Conservation (phyloP, 139 green algal species). For the Auxenochlorella pyrenoidosa region DNA sequence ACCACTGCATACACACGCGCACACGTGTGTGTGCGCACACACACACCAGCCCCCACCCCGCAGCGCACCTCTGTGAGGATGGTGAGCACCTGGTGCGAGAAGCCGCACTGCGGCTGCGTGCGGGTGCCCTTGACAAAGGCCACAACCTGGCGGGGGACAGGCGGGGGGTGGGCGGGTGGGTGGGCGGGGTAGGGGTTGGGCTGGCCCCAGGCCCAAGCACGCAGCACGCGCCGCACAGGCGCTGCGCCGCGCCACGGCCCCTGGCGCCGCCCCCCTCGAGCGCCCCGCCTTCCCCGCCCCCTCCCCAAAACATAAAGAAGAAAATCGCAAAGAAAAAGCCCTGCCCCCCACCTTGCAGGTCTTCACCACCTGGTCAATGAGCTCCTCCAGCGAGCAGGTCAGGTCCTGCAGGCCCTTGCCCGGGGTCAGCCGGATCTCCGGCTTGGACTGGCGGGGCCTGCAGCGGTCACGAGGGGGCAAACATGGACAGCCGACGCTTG, state of each 20-base stretch:
- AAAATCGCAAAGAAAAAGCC: too few species aligned
- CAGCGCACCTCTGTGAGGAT: constrained; percentile 69
- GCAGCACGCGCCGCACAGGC: too few species aligned
- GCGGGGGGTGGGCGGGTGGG: background rate
- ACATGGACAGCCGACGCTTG: too few species aligned
- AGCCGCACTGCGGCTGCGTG: constrained; percentile 88
- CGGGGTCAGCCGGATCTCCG: constrained; percentile 85
- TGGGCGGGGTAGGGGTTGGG: background rate
- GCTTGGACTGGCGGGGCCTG: constrained; percentile 48
- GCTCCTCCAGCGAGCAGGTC: constrained; percentile 70
- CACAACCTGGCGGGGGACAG: constrained; percentile 67
- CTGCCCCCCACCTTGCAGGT: constrained; percentile 71
- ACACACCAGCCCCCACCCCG: background rate
- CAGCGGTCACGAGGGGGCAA: background rate
- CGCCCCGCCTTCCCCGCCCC: too few species aligned
- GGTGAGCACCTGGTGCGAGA: constrained; percentile 86
- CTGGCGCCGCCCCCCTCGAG: too few species aligned
- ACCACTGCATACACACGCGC: too few species aligned
- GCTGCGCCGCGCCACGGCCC: too few species aligned
- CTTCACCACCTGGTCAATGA: constrained; percentile 88
- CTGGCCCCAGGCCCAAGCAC: too few species aligned
- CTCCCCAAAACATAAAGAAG: too few species aligned
- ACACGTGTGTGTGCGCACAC: too few species aligned
- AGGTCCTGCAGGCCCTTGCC: constrained; percentile 86
- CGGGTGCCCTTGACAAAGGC: constrained; percentile 95